phyloP scores from a whole-genome alignment of 805 yeast genomes.

The Starmerella stigmatis region DNA sequence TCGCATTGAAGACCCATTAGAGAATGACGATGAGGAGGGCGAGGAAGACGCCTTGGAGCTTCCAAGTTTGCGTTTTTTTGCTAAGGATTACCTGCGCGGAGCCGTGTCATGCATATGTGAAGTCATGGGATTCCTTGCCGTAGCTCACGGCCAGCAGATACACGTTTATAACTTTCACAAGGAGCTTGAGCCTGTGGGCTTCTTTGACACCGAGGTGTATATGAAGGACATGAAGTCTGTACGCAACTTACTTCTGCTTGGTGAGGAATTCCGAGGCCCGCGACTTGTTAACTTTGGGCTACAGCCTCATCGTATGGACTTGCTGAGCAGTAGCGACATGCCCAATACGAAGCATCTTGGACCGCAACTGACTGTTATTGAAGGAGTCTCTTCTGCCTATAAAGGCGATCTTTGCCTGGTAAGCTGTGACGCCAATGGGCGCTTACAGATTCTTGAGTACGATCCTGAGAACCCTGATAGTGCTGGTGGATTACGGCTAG shows the following conservation, averaged over 20 bases:
- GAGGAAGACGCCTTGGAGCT: neutral
- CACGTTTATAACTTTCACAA: conserved; percentile 75
- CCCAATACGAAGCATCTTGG: conserved; percentile 20
- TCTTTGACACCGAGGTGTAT: conserved; percentile 72
- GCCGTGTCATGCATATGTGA: conserved; percentile 71
- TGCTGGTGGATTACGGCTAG: conserved; percentile 62
- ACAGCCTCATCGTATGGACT: conserved; percentile 81
- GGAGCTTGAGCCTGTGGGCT: conserved; percentile 85
- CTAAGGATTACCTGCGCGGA: conserved; percentile 63
- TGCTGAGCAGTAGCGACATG: conserved; percentile 60
- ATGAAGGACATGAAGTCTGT: conserved; percentile 70
- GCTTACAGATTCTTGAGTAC: conserved; percentile 65
- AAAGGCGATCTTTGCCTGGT: conserved; percentile 52
- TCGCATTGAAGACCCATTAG: neutral
- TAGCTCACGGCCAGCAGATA: conserved; percentile 76
- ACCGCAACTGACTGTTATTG: conserved; percentile 33
- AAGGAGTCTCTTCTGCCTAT: conserved; percentile 27
- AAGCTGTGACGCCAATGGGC: conserved; percentile 56
- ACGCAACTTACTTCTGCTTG: conserved; percentile 69
- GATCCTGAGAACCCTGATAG: conserved; percentile 89
- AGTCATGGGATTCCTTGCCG: conserved; percentile 70
- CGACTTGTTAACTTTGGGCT: conserved; percentile 86
- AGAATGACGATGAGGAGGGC: neutral
- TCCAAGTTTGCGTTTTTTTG: conserved; percentile 4
- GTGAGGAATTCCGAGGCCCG: conserved; percentile 68